These are phyloP conservation scores for Nicotiana attenuata DNA, from an alignment of 257 asterid genomes.

Conservation along the genomic window DNA sequence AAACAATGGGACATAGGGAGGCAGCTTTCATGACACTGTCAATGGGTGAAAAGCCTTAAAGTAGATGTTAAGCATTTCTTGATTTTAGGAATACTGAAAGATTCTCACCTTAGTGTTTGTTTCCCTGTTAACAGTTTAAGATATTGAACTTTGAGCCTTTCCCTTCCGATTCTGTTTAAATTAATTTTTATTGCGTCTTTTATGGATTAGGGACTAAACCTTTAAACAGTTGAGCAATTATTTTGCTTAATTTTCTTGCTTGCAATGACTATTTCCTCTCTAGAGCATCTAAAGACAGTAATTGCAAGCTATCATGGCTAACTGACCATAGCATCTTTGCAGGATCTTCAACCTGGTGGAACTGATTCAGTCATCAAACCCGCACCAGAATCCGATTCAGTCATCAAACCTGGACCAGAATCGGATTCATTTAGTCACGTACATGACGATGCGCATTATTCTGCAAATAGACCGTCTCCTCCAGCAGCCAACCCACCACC, in stretches of 20 bases:
- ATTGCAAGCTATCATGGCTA: neutral
- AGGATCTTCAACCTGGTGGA: conserved; percentile 50
- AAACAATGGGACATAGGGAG: neutral
- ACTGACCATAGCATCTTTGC: conserved; percentile 18
- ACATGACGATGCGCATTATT: conserved; percentile 28
- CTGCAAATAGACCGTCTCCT: conserved; percentile 29
- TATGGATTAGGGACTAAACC: too few species aligned
- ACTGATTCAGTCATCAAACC: conserved; percentile 25
- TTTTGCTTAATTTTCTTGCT: neutral
- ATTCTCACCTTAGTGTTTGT: neutral
- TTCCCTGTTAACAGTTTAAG: neutral
- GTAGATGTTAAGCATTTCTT: neutral
- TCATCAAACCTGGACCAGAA: conserved; percentile 25
- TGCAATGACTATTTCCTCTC: neutral
- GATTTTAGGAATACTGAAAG: neutral
- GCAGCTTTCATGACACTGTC: neutral
- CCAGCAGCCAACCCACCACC: conserved; percentile 30
- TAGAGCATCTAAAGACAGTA: neutral
- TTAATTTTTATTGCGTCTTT: too few species aligned
- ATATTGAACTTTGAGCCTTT: neutral
- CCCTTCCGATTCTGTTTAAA: too few species aligned
- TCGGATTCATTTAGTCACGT: conserved; percentile 14
- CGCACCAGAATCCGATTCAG: conserved; percentile 28
- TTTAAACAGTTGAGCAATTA: neutral
- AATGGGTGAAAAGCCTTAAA: neutral